phyloP scores from a whole-genome alignment of 2,329 filamentous ascomycete species.

The Talaromyces sp. region DNA sequence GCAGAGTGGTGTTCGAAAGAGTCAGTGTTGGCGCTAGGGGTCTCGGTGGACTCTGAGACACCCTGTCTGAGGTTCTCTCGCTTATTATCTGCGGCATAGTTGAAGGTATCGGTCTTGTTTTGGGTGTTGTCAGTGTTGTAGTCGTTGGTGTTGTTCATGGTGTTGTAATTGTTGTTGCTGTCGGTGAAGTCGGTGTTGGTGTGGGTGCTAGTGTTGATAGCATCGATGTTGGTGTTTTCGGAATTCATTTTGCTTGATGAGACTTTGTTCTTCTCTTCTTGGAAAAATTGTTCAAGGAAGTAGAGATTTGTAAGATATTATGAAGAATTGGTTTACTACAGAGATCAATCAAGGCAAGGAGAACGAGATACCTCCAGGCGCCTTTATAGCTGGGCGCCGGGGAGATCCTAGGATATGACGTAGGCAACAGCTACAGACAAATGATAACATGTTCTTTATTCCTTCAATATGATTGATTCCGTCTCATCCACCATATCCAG shows the following conservation, averaged over 20 bases:
- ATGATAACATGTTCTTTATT: background rate
- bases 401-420: background rate
- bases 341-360: background rate
- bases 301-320: background rate
- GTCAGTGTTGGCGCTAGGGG: background rate
- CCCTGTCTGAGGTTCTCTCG: background rate
- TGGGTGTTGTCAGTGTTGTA: background rate
- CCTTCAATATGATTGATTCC: background rate
- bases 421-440: background rate
- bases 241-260: background rate
- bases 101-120: background rate
- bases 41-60: background rate
- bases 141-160: background rate
- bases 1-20: background rate
- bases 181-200: background rate
- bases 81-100: background rate
- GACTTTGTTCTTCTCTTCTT: background rate
- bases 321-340: background rate
- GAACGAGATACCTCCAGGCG: background rate
- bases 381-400: background rate
- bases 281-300: background rate
- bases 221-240: background rate
- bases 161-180: background rate
- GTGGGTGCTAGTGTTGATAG: background rate
- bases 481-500: too few relatives aligned